These are phyloP conservation scores for Chaetomium fimeti DNA, from an alignment of 495 filamentous ascomycete species.

Conservation along the genomic window DNA sequence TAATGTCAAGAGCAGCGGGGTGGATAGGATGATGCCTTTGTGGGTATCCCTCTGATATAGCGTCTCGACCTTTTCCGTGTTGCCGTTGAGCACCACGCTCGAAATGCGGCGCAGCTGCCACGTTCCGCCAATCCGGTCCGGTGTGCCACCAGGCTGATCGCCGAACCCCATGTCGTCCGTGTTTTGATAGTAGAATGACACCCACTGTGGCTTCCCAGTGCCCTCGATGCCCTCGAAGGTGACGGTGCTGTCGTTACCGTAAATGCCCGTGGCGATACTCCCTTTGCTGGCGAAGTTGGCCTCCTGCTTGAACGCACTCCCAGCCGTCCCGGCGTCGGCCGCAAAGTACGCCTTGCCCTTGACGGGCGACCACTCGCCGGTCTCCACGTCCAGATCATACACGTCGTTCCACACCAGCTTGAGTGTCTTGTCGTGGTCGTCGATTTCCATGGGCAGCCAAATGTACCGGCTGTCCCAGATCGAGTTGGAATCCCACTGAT, in stretches of 20 bases:
- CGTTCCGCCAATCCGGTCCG: conserved; percentile 43
- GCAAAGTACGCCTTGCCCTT: conserved; percentile 45
- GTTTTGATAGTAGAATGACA: conserved; percentile 54
- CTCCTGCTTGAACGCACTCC: conserved; percentile 50
- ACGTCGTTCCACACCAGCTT: conserved; percentile 45
- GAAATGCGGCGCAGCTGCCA: conserved; percentile 47
- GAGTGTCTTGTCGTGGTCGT: conserved; percentile 40
- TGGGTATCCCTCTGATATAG: conserved; percentile 47
- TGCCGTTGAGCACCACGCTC: conserved; percentile 46
- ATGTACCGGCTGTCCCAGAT: conserved; percentile 54
- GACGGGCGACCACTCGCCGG: conserved; percentile 45
- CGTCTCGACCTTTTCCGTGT: conserved; percentile 37
- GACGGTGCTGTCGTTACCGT: conserved; percentile 52
- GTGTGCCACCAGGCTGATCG: conserved; percentile 44
- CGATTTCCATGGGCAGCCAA: conserved; percentile 51
- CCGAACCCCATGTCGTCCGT: conserved; percentile 36
- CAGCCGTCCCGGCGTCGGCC: conserved; percentile 41
- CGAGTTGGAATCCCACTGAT: conserved; percentile 54
- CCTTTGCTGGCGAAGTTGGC: conserved; percentile 50
- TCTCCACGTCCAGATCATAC: conserved; percentile 48
- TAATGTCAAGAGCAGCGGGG: conserved; percentile 41
- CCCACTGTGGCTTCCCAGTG: conserved; percentile 52
- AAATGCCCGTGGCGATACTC: conserved; percentile 48
- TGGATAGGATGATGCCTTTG: conserved; percentile 47
- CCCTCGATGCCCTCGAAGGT: conserved; percentile 50